These are phyloP conservation scores for Phyllosticta capitalensis DNA, from an alignment of 2,329 filamentous ascomycete species.

Conservation along the genomic window DNA sequence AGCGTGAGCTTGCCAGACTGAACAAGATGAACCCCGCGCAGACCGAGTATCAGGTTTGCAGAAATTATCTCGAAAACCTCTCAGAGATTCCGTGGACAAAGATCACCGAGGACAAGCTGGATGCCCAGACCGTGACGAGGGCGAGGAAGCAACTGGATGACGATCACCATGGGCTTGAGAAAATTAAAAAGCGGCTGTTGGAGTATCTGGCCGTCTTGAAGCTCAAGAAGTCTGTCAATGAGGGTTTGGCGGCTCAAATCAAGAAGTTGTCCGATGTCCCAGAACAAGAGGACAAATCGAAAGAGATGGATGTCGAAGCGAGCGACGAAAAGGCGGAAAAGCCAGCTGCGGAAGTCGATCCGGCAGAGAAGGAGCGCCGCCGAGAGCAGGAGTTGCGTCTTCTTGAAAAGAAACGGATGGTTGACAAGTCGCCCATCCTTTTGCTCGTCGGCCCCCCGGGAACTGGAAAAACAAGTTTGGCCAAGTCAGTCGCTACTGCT, in stretches of 20 bases:
- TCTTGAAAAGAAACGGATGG: conserved; percentile 71
- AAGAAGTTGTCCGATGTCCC: conserved; percentile 40
- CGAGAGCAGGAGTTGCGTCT: conserved; percentile 61
- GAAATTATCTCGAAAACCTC: conserved; percentile 89
- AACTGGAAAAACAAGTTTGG: conserved; percentile 91
- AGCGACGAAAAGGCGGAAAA: conserved; percentile 11
- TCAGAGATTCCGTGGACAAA: conserved; percentile 89
- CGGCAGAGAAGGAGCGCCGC: conserved; percentile 28
- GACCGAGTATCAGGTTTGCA: conserved; percentile 87
- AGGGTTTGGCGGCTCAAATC: conserved; percentile 72
- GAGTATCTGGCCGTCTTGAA: conserved; percentile 96
- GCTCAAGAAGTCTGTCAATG: conserved; percentile 84
- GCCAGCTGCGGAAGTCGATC: conserved; percentile 16
- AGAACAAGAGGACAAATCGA: conserved; percentile 37
- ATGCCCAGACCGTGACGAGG: conserved; percentile 64
- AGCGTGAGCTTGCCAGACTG: conserved; percentile 76
- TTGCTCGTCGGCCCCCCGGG: conserved; percentile 88
- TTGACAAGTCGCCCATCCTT: conserved; percentile 92
- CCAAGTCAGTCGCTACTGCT: conserved; percentile 84
- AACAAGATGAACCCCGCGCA: conserved; percentile 95
- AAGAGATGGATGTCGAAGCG: conserved; percentile 36
- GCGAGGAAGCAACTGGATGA: conserved; percentile 88
- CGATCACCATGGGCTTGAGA: conserved; percentile 92
- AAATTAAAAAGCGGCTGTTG: conserved; percentile 90
- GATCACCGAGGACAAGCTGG: conserved; percentile 75